phyloP scores from a whole-genome alignment of 139 green algal genomes.

The Micromonas pusilla region DNA sequence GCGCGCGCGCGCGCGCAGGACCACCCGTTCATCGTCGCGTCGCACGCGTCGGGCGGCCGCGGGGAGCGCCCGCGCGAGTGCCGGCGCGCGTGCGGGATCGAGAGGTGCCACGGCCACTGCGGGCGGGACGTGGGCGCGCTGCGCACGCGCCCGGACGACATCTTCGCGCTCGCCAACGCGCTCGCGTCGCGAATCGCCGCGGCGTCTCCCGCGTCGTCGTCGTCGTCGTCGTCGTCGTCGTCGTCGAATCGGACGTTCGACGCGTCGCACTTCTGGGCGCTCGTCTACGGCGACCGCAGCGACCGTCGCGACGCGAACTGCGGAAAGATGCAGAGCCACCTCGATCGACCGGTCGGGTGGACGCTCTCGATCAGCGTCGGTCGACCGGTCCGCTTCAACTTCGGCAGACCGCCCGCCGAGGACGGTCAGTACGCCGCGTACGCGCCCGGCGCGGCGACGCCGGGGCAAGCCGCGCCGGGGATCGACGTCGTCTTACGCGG shows the following conservation, averaged over 20 bases:
- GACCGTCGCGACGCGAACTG: background rate
- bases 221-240: too few relatives aligned
- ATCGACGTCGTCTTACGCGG: background rate
- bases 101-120: background rate
- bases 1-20: background rate
- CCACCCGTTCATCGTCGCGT: background rate
- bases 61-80: background rate
- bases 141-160: background rate
- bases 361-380: background rate
- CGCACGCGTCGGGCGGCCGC: background rate
- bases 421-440: background rate
- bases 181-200: background rate
- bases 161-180: background rate
- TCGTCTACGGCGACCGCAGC: background rate
- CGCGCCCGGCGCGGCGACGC: background rate
- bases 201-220: too few relatives aligned
- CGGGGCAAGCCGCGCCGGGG: background rate
- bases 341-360: conserved; percentile 5
- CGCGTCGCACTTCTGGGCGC: conserved; percentile 4
- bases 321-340: background rate
- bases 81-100: background rate
- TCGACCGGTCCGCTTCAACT: background rate
- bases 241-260: too few relatives aligned
- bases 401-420: background rate
- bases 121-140: background rate